A percentile compares a stretch with the other conserved stretches of the same genome.
Conservation (phyloP, 768 basidiomycete species). For the Epithele typhae region DNA sequence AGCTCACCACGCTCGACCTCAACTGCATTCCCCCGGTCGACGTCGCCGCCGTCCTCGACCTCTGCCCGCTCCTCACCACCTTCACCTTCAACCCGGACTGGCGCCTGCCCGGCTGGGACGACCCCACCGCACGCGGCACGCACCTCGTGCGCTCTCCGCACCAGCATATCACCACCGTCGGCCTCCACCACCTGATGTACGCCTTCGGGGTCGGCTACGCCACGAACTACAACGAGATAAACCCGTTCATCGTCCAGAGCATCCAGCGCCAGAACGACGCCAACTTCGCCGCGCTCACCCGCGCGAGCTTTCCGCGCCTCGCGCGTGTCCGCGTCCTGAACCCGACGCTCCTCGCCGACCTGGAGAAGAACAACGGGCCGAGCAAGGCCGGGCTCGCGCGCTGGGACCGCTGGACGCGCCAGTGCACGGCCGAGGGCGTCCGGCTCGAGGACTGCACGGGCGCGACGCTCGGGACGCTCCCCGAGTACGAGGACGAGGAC, state of each 20-base stretch:
- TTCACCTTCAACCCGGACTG: slow-evolving; percentile 78
- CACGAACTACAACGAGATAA: slow-evolving; percentile 35
- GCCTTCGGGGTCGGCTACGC: slow-evolving; percentile 66
- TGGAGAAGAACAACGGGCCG: slow-evolving; percentile 54
- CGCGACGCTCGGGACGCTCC: slow-evolving; percentile 46
- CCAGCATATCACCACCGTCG: slow-evolving; percentile 52
- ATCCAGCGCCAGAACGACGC: slow-evolving; percentile 56
- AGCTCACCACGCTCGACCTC: slow-evolving; percentile 63
- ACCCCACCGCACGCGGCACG: slow-evolving; percentile 23
- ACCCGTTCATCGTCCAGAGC: slow-evolving; percentile 38
- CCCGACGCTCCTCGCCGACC: slow-evolving; percentile 46
- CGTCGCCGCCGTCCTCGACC: slow-evolving; percentile 53
- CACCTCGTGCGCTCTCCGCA: slow-evolving; percentile 51
- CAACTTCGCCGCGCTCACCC: slow-evolving; percentile 54
- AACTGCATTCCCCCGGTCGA: slow-evolving; percentile 54
- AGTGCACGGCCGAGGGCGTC: slow-evolving; percentile 44
- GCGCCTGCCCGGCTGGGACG: slow-evolving; percentile 37
- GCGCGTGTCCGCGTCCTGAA: slow-evolving; percentile 56
- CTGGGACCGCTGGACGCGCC: slow-evolving; percentile 70
- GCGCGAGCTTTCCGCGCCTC: slow-evolving; percentile 56
- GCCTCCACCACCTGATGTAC: slow-evolving; percentile 62
- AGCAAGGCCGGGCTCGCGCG: slow-evolving; percentile 37
- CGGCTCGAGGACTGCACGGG: slow-evolving; percentile 78
- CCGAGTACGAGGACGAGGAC: slow-evolving; percentile 26
- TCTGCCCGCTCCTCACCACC: slow-evolving; percentile 56